Evolutionary conservation across 2,329 filamentous ascomycete species (phyloP).

Genomic region (Talaromyces islandicus): DNA sequence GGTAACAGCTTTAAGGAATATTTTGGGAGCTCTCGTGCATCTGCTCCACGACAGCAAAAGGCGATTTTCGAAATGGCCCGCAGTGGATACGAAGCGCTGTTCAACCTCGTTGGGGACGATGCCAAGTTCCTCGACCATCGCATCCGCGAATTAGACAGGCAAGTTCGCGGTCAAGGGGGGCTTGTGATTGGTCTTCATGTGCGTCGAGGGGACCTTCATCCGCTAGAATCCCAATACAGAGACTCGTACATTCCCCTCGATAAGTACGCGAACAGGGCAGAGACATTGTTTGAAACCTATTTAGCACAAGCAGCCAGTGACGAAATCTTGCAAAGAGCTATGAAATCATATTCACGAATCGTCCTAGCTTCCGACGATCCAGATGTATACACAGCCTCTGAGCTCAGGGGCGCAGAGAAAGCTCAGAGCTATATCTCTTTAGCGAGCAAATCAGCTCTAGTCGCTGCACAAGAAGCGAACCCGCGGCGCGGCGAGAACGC

Average conservation of each 20-base stretch:
- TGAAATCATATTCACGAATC: slow-evolving; percentile 41
- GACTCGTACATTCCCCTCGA: slow-evolving; percentile 72
- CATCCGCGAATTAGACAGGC: slow-evolving; percentile 48
- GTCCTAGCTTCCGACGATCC: slow-evolving; percentile 78
- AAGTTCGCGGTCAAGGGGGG: slow-evolving; percentile 42
- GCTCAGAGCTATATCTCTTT: slow-evolving; percentile 74
- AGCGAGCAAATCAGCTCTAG: slow-evolving; percentile 64
- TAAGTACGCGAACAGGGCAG: slow-evolving; percentile 58
- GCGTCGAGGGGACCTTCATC: slow-evolving; percentile 72
- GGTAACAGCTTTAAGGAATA: slow-evolving; percentile 52
- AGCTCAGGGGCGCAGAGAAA: slow-evolving; percentile 51
- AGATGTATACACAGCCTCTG: slow-evolving; percentile 60
- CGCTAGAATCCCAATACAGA: slow-evolving; percentile 69
- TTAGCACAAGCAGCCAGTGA: slow-evolving; percentile 10
- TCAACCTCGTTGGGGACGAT: slow-evolving; percentile 62
- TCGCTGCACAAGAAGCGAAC: slow-evolving; percentile 8
- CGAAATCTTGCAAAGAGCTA: slow-evolving; percentile 14
- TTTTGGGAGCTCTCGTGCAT: slow-evolving; percentile 46
- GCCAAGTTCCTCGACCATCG: slow-evolving; percentile 58
- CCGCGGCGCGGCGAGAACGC: slow-evolving; percentile 57
- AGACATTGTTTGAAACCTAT: slow-evolving; percentile 43
- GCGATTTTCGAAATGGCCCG: slow-evolving; percentile 64
- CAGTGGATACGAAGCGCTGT: slow-evolving; percentile 66
- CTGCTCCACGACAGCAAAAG: slow-evolving; percentile 48
- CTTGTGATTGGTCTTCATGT: slow-evolving; percentile 67